A percentile compares a stretch with the other conserved stretches of the same genome.
phyloP scores from a whole-genome alignment of 2,329 filamentous ascomycete genomes.

The Zymoseptoria pseudotritici region DNA sequence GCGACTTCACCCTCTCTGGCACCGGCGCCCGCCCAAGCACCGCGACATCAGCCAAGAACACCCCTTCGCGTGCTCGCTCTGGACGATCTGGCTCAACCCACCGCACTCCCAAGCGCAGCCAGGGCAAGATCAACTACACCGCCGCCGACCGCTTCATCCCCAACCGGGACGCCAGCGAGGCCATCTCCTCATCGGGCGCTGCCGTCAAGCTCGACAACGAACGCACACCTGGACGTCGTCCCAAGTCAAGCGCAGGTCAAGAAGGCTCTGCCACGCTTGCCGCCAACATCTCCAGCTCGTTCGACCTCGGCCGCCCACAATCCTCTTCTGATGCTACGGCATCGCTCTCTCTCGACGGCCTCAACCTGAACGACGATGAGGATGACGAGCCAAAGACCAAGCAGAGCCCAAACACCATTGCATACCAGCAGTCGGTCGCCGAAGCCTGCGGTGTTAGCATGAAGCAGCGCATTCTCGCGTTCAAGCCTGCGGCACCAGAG shows the following conservation, averaged over 20 bases:
- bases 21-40: constrained; percentile 53
- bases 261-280: constrained; percentile 73
- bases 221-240: constrained; percentile 51
- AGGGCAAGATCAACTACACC: constrained; percentile 56
- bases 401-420: constrained; percentile 76
- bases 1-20: constrained; percentile 83
- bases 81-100: constrained; percentile 33
- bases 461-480: constrained; percentile 91
- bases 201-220: constrained; percentile 79
- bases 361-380: constrained; percentile 68
- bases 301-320: constrained; percentile 54
- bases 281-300: constrained; percentile 57
- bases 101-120: constrained; percentile 42
- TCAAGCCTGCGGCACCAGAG: constrained; percentile 97
- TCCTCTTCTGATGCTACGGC: constrained; percentile 52
- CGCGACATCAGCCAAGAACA: constrained; percentile 36
- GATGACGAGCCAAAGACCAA: constrained; percentile 57
- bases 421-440: constrained; percentile 86
- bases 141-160: constrained; percentile 88
- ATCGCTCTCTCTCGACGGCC: constrained; percentile 64
- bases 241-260: constrained; percentile 57
- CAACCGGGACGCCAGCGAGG: constrained; percentile 83
- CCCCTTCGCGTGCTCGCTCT: constrained; percentile 36
- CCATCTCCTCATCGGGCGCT: constrained; percentile 59
- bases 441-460: constrained; percentile 86